phyloP scores from a whole-genome alignment of 2,329 filamentous ascomycete species.

The Ophiostoma triangulosporum region DNA sequence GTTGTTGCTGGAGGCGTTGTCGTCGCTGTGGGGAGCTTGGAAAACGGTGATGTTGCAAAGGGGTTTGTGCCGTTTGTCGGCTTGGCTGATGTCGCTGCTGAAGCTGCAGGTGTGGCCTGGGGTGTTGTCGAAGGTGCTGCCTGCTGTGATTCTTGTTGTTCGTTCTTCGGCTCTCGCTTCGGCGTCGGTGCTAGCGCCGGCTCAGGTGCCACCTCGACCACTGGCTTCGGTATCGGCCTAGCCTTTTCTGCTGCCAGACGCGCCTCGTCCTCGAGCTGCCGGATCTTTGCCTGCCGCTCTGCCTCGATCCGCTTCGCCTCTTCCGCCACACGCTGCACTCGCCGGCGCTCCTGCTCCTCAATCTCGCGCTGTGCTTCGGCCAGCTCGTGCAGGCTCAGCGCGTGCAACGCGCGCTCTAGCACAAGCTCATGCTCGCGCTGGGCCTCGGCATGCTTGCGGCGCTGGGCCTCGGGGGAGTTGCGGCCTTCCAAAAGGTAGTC shows the following conservation, averaged over 20 bases:
- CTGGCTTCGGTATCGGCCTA: slow-evolving; percentile 18
- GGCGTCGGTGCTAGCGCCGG: background rate
- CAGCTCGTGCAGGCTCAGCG: slow-evolving; percentile 14
- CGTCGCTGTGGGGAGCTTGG: background rate
- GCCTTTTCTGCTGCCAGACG: slow-evolving; percentile 21
- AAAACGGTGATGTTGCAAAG: background rate
- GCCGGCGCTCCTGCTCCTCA: slow-evolving; percentile 16
- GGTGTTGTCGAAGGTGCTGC: background rate
- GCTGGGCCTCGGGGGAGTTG: slow-evolving; percentile 22
- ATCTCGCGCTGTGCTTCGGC: slow-evolving; percentile 16
- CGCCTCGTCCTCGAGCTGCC: slow-evolving; percentile 19
- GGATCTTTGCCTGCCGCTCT: slow-evolving; percentile 14
- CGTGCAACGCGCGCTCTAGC: slow-evolving; percentile 14
- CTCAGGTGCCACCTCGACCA: background rate
- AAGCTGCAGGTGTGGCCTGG: background rate
- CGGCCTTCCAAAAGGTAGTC: slow-evolving; percentile 19
- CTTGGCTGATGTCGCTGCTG: background rate
- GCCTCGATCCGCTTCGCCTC: slow-evolving; percentile 16
- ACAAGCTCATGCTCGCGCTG: slow-evolving; percentile 19
- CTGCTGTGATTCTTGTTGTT: background rate
- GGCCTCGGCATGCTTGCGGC: slow-evolving; percentile 18
- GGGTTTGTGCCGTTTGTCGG: background rate
- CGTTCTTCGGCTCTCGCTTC: background rate
- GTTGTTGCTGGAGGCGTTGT: background rate
- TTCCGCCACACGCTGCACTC: slow-evolving; percentile 15